Evolutionary conservation across 768 basidiomycete species (phyloP).

Genomic region (Pilatotrama ljubarskyi): DNA sequence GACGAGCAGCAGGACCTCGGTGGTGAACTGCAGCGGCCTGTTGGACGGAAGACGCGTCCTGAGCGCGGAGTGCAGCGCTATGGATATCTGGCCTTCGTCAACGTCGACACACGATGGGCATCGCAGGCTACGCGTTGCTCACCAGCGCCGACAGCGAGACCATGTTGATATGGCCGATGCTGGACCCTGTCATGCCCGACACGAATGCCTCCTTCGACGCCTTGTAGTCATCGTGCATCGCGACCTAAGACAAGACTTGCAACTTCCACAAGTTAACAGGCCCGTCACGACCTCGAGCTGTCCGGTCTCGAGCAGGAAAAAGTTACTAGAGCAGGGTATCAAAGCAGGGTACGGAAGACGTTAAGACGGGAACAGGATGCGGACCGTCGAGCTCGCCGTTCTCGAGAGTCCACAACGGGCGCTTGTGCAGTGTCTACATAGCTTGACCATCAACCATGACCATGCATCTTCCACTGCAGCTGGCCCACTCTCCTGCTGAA

Average conservation of each 20-base stretch:
- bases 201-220: slow-evolving; percentile 81
- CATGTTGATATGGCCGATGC: slow-evolving; percentile 64
- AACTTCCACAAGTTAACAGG: neutral
- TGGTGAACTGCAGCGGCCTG: slow-evolving; percentile 40
- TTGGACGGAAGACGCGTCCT: slow-evolving; percentile 47
- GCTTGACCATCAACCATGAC: no score
- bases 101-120: neutral
- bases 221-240: slow-evolving; percentile 53
- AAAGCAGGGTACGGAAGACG: no score
- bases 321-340: no score
- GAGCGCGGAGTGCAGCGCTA: slow-evolving; percentile 66
- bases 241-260: neutral
- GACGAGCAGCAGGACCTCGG: slow-evolving; percentile 67
- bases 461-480: no score
- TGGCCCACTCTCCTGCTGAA: no score
- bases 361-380: no score
- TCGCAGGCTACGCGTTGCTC: slow-evolving; percentile 29
- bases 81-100: slow-evolving; percentile 56
- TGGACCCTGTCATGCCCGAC: slow-evolving; percentile 69
- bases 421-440: no score
- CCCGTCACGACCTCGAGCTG: neutral
- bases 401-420: no score
- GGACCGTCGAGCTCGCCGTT: no score
- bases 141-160: slow-evolving; percentile 68
- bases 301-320: no score